Base-by-base conservation (phyloP, 2,329 filamentous ascomycete species). In the Alternaria panax region DNA sequence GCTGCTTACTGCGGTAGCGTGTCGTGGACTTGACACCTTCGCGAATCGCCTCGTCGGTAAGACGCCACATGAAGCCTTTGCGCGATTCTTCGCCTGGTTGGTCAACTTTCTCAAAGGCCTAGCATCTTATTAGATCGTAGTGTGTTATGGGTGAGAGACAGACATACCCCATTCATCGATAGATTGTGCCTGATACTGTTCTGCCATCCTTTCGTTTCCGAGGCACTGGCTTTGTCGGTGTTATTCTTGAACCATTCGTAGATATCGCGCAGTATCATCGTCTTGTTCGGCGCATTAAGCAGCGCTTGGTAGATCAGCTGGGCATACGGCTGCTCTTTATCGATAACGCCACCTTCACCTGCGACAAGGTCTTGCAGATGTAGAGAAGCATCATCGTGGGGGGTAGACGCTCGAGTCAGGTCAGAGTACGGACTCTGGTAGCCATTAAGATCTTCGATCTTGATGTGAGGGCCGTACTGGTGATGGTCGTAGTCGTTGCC, bases 181-280 rank as follows among this genome's bases (percentile, higher is more conserved):
- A 98, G 82, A 69, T 98, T 98, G 77, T 98, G 94, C 2, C 94
- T 87, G 65, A 98, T 96, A 75, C 92, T 96, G 78, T 97, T 98
- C 79, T 94, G 91, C 94, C 94, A 98, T 9, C 93, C 94, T 43
- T 78, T 81, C 5, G 78, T 80, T 51, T 77, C 75, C 7, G 83
- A 84, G 45, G 85, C 84, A 52, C 83, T 87, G 5, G 87, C 87
- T 77, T 95, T 97, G 66, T 87, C 85, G 2, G 93, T 97, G 72
- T 97, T 89, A 27, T 89, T 84, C 41, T 86, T 83, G 71, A 98
- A 96, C 93, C 94, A 98, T 57, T 90, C 84, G 78, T 98, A 98
- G 57, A 98, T 91, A 54, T 96, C 90, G 67, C 93, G 89, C 12
- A 98, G 83, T 2, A 90, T 87, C 87, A 97, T 90, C 22, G 87